Evolutionary conservation across 225 moss, liverwort and hornwort species (phyloP).

Genomic region (Pseudoscleropodium purum): DNA sequence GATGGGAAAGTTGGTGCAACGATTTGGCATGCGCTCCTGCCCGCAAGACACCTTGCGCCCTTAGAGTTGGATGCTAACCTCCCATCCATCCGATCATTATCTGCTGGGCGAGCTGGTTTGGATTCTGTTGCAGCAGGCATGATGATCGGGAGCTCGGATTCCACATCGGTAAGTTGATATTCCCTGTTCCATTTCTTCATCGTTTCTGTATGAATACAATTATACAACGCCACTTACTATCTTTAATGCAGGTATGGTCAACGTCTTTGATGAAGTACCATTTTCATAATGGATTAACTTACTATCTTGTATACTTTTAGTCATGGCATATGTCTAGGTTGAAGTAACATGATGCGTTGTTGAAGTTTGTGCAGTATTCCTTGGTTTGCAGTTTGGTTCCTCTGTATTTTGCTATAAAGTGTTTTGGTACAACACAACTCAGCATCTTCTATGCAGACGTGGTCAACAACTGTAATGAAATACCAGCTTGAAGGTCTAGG

Average conservation of each 20-base stretch:
- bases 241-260: neutral
- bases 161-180: conserved; percentile 10
- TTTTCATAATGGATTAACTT: neutral
- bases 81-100: conserved; percentile 15
- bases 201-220: neutral
- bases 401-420: neutral
- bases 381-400: neutral
- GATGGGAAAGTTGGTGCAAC: conserved; percentile 72
- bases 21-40: conserved; percentile 87
- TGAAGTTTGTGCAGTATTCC: neutral
- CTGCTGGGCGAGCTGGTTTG: conserved; percentile 19
- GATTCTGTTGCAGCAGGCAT: conserved; percentile 39
- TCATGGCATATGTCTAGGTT: neutral
- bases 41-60: conserved; percentile 63
- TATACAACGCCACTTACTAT: neutral
- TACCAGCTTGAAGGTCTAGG: neutral
- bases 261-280: neutral
- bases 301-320: neutral
- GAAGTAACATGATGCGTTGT: neutral
- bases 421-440: no score
- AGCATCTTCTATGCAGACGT: neutral
- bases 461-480: neutral
- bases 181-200: no score
- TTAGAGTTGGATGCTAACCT: conserved; percentile 54
- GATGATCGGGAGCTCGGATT: conserved; percentile 28